Base-by-base conservation (phyloP, 1,139 yeast species). In the Debaryomyces sp. region DNA sequence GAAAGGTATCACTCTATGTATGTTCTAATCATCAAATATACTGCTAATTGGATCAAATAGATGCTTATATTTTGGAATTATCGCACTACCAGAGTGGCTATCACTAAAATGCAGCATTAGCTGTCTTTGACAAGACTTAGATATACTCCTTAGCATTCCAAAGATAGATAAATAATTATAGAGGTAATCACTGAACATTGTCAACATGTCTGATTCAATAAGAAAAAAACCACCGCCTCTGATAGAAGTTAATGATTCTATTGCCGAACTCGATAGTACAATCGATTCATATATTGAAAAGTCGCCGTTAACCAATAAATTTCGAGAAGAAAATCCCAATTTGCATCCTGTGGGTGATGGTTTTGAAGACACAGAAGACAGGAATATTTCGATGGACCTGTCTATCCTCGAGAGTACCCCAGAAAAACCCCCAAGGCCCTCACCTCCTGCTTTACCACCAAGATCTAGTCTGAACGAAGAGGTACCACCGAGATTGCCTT, bases 321-420 rank as follows among this genome's bases (percentile, higher is more conserved):
- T 61, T 43, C 54, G 71, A 46, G 51, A 51, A 10, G 62, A 59
- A 10, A 64, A 67, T 47, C 71, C 71, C n/a, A 67, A 67, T 49
- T 51, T 67, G 32, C 68, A 60, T 24, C 67, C 68, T 1, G 45
- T 49, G 21, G 18, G 40, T 37, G 52, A 49, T 13, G 26, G 34
- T 23, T 53, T 52, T 5, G 49, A 43, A 36, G 52, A 51, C 42
- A 45, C 45, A 17, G 47, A 54, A 39, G 59, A 52, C 45, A 55
- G 58, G 12, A 53, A 55, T 3, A 44, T 35, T 18, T 21, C 43
- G 21, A 41, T 30, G 4, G 36, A 22, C 27, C 35, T 21, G 27
- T 21, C 37, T 5, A 23, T 21, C n/a, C 26, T 13, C 2, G 29
- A 22, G 39, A 41, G 13, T 27, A 21, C 36, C 22, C 39, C 48